Conservation (phyloP, 169 alveolate species). For the Cryptosporidium sp. region DNA sequence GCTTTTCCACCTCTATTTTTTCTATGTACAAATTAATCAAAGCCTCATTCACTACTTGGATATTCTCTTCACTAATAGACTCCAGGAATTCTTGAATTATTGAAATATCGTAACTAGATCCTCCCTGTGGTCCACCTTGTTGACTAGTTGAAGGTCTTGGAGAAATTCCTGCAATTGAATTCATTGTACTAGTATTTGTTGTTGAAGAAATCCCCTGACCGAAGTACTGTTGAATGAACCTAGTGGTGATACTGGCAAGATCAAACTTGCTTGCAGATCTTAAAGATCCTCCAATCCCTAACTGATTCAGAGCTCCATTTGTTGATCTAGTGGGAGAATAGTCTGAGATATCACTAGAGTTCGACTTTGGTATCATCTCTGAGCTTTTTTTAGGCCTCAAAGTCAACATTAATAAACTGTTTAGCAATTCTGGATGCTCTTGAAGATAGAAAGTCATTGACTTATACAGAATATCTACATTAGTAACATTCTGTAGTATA, state of each 20-base stretch:
- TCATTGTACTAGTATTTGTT: constrained; percentile 83
- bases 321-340: constrained; percentile 90
- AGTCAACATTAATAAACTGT: constrained; percentile 84
- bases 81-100: constrained; percentile 60
- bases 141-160: constrained; percentile 69
- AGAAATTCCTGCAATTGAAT: constrained; percentile 89
- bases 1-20: constrained; percentile 94
- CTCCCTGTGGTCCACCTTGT: not conserved
- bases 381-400: constrained; percentile 78
- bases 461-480: constrained; percentile 96
- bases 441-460: constrained; percentile 98
- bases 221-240: constrained; percentile 62
- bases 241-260: constrained; percentile 44
- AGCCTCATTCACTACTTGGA: constrained; percentile 95
- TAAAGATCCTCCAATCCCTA: constrained; percentile 70
- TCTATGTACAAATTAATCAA: constrained; percentile 96
- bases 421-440: constrained; percentile 97
- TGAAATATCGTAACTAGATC: constrained; percentile 4
- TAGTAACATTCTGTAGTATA: constrained; percentile 90
- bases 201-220: constrained; percentile 75
- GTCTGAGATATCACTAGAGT: constrained; percentile 30
- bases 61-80: constrained; percentile 59
- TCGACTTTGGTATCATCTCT: not conserved
- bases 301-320: constrained; percentile 90
- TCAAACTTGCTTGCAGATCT: constrained; percentile 82